These are phyloP conservation scores for Ensete ventricosum DNA, from an alignment of 176 grass and related monocot species.

Conservation along the genomic window DNA sequence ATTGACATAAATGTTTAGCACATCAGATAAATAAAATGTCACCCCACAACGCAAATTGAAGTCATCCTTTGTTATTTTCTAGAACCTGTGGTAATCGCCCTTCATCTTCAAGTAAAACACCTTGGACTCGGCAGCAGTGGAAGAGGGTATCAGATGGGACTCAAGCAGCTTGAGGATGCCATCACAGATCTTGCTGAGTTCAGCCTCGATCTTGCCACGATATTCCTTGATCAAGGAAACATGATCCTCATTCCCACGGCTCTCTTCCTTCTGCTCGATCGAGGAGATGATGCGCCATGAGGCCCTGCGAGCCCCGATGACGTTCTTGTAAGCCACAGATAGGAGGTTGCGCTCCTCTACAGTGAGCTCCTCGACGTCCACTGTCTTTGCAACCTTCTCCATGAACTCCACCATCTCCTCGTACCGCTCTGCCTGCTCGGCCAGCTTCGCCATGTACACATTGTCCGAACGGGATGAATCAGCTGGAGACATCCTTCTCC, in stretches of 20 bases:
- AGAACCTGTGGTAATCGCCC: conserved; percentile 83
- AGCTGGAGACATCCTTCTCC: conserved; percentile 7
- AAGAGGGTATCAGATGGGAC: conserved; percentile 65
- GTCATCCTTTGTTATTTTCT: not conserved
- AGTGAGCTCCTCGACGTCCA: conserved; percentile 64
- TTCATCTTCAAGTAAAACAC: conserved; percentile 97
- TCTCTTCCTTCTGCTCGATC: conserved; percentile 88
- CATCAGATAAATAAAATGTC: not conserved
- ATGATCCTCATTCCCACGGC: conserved; percentile 62
- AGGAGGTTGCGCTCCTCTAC: conserved; percentile 85
- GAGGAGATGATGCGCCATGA: conserved; percentile 91
- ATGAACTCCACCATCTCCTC: conserved; percentile 92
- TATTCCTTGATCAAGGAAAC: conserved; percentile 71
- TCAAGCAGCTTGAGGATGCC: conserved; percentile 76
- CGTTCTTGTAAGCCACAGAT: conserved; percentile 88
- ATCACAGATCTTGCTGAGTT: conserved; percentile 72
- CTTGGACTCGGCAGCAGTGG: conserved; percentile 64
- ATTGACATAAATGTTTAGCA: not conserved
- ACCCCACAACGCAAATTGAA: not conserved
- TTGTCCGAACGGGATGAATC: conserved; percentile 45
- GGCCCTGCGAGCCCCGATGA: conserved; percentile 78
- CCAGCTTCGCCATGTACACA: conserved; percentile 92
- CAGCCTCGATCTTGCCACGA: conserved; percentile 70
- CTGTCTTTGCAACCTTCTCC: conserved; percentile 82
- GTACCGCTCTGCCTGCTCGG: conserved; percentile 69